phyloP scores from a whole-genome alignment of 805 yeast species.

The Metschnikowia cerradonensis region DNA sequence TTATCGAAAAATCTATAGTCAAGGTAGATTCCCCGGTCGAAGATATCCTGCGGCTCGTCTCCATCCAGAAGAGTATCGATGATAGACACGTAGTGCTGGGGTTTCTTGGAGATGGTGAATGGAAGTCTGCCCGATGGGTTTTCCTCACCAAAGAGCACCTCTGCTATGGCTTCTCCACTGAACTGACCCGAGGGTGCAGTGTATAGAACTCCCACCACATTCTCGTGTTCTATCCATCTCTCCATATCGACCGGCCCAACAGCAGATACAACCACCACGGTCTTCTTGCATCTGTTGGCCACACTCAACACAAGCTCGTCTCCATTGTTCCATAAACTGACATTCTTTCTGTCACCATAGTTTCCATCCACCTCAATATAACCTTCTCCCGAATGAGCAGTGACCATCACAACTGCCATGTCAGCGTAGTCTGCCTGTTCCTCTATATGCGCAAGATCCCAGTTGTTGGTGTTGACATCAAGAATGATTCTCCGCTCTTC shows the following conservation, averaged over 20 bases:
- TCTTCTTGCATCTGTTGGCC: constrained; percentile 48
- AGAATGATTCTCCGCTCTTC: constrained; percentile 42
- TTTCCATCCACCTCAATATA: constrained; percentile 54
- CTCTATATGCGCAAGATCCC: constrained; percentile 42
- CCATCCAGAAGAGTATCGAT: constrained; percentile 30
- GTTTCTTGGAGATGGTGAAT: constrained; percentile 56
- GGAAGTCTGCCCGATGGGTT: constrained; percentile 64
- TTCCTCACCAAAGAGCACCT: constrained; percentile 55
- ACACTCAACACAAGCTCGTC: constrained; percentile 49
- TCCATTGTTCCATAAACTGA: constrained; percentile 54
- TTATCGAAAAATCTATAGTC: constrained; percentile 60
- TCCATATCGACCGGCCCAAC: constrained; percentile 62
- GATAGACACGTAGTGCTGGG: constrained; percentile 44
- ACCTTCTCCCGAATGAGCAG: constrained; percentile 58
- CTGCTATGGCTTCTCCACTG: constrained; percentile 55
- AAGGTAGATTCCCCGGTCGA: constrained; percentile 45
- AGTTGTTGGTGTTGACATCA: constrained; percentile 43
- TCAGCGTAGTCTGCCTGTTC: constrained; percentile 49
- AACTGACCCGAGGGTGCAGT: constrained; percentile 57
- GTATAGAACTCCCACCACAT: constrained; percentile 54
- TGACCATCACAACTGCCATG: constrained; percentile 51
- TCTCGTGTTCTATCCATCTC: constrained; percentile 52
- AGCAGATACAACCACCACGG: constrained; percentile 55
- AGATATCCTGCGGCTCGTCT: constrained; percentile 38
- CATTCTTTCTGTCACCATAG: constrained; percentile 54